A percentile compares a stretch with the other conserved stretches of the same genome.
Conservation (phyloP, 345 rosid genomes). For the Isatis tinctoria region DNA sequence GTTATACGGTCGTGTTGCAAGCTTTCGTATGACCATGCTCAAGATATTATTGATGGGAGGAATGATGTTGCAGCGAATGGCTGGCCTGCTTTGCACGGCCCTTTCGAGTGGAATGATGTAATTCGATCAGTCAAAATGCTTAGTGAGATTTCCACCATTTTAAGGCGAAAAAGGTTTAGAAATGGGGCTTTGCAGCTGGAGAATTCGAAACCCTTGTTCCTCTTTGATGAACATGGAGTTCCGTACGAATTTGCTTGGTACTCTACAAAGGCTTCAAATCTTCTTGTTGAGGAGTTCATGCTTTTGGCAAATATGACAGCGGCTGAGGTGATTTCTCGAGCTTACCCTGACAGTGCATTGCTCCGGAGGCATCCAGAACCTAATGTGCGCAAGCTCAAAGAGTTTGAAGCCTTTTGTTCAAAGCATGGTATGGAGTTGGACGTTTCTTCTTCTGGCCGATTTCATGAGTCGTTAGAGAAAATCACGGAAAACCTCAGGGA, state of each 20-base stretch:
- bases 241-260: conserved; percentile 56
- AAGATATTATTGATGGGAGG: conserved; percentile 55
- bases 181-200: conserved; percentile 78
- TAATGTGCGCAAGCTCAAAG: conserved; percentile 73
- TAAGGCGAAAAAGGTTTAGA: conserved; percentile 57
- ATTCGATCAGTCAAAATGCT: conserved; percentile 54
- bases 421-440: conserved; percentile 74
- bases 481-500: conserved; percentile 61
- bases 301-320: conserved; percentile 85
- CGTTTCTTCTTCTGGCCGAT: conserved; percentile 64
- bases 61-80: conserved; percentile 25
- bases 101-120: conserved; percentile 63
- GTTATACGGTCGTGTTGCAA: conserved; percentile 81
- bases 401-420: conserved; percentile 70
- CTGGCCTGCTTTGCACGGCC: conserved; percentile 57
- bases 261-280: conserved; percentile 47
- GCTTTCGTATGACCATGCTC: conserved; percentile 79
- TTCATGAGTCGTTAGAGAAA: conserved; percentile 53
- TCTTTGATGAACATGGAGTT: conserved; percentile 66
- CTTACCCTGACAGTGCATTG: conserved; percentile 72
- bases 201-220: conserved; percentile 46
- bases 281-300: conserved; percentile 92
- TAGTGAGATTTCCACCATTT: conserved; percentile 48
- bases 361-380: conserved; percentile 92
- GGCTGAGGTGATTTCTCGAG: conserved; percentile 82